These are phyloP conservation scores for Botryobasidium botryosum DNA, from an alignment of 768 basidiomycete species.

Conservation along the genomic window DNA sequence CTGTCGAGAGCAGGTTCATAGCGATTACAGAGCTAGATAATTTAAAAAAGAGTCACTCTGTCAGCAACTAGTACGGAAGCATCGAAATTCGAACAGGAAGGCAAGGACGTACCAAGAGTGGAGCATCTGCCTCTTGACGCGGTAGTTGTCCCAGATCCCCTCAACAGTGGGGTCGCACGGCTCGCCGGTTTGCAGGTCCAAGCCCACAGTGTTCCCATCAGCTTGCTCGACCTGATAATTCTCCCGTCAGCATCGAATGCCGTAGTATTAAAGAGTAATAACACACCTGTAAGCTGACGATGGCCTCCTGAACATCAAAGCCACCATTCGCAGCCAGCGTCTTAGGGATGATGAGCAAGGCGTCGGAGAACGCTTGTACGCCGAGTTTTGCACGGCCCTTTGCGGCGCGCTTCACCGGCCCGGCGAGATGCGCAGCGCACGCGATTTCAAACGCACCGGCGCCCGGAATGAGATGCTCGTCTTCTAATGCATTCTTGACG, in stretches of 20 bases:
- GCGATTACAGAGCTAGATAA: slow-evolving; percentile 70
- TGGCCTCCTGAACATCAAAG: slow-evolving; percentile 89
- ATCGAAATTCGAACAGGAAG: too few species aligned
- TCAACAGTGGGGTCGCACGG: slow-evolving; percentile 91
- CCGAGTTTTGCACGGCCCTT: slow-evolving; percentile 96
- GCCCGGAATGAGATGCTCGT: slow-evolving; percentile 77
- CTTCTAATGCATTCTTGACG: slow-evolving; percentile 94
- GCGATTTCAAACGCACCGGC: slow-evolving; percentile 96
- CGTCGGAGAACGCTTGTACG: slow-evolving; percentile 92
- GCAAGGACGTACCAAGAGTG: slow-evolving; percentile 65
- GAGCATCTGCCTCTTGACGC: slow-evolving; percentile 97
- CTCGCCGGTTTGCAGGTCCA: slow-evolving; percentile 86
- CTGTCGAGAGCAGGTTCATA: slow-evolving; percentile 84
- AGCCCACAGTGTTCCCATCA: slow-evolving; percentile 81
- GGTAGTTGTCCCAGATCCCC: slow-evolving; percentile 97
- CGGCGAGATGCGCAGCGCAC: slow-evolving; percentile 69
- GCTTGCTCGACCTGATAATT: slow-evolving; percentile 70
- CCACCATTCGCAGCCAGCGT: slow-evolving; percentile 92
- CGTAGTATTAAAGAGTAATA: slow-evolving; percentile 9
- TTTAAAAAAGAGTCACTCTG: slow-evolving; percentile 12
- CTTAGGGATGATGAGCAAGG: slow-evolving; percentile 86
- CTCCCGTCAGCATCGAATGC: slow-evolving; percentile 6
- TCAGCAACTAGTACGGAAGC: slow-evolving; percentile 15
- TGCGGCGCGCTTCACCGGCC: slow-evolving; percentile 61
- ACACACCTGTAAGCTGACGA: slow-evolving; percentile 74